Percentiles rank a stretch among this genome's conserved stretches.
These are phyloP conservation scores for Talaromyces sp. DNA, from an alignment of 2,329 filamentous ascomycete genomes.

Conservation along the genomic window DNA sequence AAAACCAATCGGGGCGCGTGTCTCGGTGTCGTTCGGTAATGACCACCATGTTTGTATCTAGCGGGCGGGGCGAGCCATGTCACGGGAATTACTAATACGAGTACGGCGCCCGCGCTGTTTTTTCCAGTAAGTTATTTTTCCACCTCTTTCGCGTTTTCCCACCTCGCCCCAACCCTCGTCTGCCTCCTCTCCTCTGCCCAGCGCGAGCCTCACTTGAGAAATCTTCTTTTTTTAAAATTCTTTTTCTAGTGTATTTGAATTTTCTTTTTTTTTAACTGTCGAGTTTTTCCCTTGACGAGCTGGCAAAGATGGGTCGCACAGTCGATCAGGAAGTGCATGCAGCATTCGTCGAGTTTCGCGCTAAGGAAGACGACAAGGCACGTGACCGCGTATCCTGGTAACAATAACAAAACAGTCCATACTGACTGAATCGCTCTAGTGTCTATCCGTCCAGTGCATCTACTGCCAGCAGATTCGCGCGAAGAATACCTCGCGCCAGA, in stretches of 20 bases:
- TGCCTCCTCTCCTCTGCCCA: not conserved
- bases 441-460: constrained; percentile 48
- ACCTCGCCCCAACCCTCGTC: not conserved
- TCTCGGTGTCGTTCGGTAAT: constrained; percentile 4
- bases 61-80: constrained; percentile 4
- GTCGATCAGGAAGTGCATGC: constrained; percentile 49
- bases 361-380: constrained; percentile 49
- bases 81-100: constrained; percentile 10
- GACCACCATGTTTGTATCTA: constrained; percentile 9
- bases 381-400: constrained; percentile 28
- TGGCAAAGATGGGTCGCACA: constrained; percentile 41
- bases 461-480: constrained; percentile 49
- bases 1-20: not conserved
- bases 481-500: constrained; percentile 49
- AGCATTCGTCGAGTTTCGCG: constrained; percentile 49
- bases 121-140: constrained; percentile 11
- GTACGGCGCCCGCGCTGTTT: constrained; percentile 8
- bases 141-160: constrained; percentile 7
- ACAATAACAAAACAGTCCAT: constrained; percentile 25
- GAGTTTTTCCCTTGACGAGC: not conserved
- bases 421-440: constrained; percentile 35
- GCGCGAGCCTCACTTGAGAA: not conserved
- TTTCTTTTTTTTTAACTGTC: not conserved
- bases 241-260: not conserved
- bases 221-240: not conserved